Evolutionary conservation across 1,284 basidiomycete species (phyloP).

Genomic region (Papiliotrema fonsecae): DNA sequence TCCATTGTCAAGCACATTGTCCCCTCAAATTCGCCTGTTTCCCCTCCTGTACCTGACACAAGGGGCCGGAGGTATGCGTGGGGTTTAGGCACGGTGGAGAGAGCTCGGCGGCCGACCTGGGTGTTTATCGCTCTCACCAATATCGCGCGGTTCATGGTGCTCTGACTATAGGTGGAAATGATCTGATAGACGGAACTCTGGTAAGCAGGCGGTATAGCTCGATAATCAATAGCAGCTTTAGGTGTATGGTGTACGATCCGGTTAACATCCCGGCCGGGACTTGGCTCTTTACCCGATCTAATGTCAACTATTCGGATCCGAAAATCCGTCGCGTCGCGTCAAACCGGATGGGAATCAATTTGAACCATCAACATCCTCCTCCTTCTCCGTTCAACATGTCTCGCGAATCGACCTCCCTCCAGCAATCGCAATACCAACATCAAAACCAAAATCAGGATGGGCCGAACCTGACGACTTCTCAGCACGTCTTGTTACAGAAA

Average conservation of each 20-base stretch:
- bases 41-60: slow-evolving; percentile 1
- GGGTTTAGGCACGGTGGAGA: slow-evolving; percentile 9
- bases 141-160: too few species aligned
- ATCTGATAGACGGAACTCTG: too few species aligned
- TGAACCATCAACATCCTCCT: background rate
- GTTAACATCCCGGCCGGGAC: too few species aligned
- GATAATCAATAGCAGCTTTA: too few species aligned
- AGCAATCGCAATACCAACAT: background rate
- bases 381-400: background rate
- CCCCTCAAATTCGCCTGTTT: slow-evolving; percentile 32
- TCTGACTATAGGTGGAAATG: too few species aligned
- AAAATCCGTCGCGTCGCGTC: background rate
- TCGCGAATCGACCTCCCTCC: background rate
- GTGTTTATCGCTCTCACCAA: too few species aligned
- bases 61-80: slow-evolving; percentile 32
- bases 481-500: slow-evolving; percentile 41
- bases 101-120: too few species aligned
- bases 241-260: too few species aligned
- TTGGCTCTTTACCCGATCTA: background rate
- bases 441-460: background rate
- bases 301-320: background rate
- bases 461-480: slow-evolving; percentile 30
- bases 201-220: too few species aligned
- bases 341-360: background rate
- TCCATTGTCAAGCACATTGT: slow-evolving; percentile 58